Evolutionary conservation across 345 rosid species (phyloP).

Genomic region (Eucalyptus pauciflora): DNA sequence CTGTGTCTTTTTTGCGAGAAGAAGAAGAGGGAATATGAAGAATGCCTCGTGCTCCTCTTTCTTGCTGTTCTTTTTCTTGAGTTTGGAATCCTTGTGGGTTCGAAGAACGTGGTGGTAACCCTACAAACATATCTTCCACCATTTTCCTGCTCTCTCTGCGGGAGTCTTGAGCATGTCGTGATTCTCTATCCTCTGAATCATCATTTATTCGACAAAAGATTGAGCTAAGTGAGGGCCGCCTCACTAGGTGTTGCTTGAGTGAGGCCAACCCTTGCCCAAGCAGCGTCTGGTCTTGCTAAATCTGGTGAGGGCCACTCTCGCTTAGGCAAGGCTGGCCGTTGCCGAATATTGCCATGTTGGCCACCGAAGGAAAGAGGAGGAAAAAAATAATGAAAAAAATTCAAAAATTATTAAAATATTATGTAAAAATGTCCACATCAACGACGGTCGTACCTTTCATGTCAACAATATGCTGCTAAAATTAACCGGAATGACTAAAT

Average conservation of each 20-base stretch:
- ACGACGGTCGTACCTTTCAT: fast-evolving
- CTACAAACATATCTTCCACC: constrained; percentile 43
- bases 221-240: too few species aligned
- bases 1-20: constrained; percentile 3
- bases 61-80: background rate
- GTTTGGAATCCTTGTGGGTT: constrained; percentile 1
- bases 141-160: background rate
- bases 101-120: constrained; percentile 67
- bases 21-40: background rate
- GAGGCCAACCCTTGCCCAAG: too few species aligned
- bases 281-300: fast-evolving
- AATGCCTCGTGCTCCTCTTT: background rate
- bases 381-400: too few species aligned
- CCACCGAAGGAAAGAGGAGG: too few species aligned
- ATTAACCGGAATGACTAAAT: fast-evolving
- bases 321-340: fast-evolving
- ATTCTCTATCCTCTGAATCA: background rate
- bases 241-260: too few species aligned
- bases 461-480: too few species aligned
- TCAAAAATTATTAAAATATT: too few species aligned
- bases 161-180: background rate
- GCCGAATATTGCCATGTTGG: too few species aligned
- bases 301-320: fast-evolving
- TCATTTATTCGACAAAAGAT: too few species aligned
- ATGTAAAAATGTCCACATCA: too few species aligned